Base-by-base conservation (phyloP, 1,284 basidiomycete genomes). In the Moniliophthora roreri region DNA sequence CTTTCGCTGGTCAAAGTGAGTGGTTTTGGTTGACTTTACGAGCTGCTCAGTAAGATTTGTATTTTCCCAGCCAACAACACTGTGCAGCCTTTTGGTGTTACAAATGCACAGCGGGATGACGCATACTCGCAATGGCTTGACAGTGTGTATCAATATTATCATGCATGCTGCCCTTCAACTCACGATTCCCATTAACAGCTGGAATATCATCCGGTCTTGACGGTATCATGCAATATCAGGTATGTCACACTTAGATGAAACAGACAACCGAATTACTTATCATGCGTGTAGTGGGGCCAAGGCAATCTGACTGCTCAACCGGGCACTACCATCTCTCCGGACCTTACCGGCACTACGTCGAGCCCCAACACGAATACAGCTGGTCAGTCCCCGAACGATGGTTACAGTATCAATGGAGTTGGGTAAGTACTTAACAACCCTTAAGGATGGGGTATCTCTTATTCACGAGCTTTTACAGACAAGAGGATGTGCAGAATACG, bases 161-260 rank as follows among this genome's bases (percentile, higher is more conserved):
- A 2, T 26, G 35, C 49, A n/a, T 55, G 42, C 57, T 48, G 28
- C 51, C 35, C 5, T 42, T 38, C 49, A 52, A 50, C 26, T 51
- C 18, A 20, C 20, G 21, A 16, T 16, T 20, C 51, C 26, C 24
- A 38, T 28, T 21, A n/a, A 41, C 53, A 80, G 76, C 76, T 54
- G 76, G 76, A 18, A 66, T 80, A 40, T 20, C 60, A 2, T 62
- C 60, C 40, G 79, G 80, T 36, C 54, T 86, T 23, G 67, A 72
- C 38, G 83, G 81, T 8, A 74, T 84, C 57, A 61, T 78, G 13
- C 76, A 82, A 56, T 86, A 87, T 60, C 85, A 86, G 71, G 82
- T 73, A 9, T 24, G 23, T n/a, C 11, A 39, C 28, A 47, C 13
- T 26, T 49, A 47, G n/a, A 20, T n/a, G 20, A 15, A 38, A 6